phyloP scores from a whole-genome alignment of 768 basidiomycete genomes.

The Sarcodon aspratus region DNA sequence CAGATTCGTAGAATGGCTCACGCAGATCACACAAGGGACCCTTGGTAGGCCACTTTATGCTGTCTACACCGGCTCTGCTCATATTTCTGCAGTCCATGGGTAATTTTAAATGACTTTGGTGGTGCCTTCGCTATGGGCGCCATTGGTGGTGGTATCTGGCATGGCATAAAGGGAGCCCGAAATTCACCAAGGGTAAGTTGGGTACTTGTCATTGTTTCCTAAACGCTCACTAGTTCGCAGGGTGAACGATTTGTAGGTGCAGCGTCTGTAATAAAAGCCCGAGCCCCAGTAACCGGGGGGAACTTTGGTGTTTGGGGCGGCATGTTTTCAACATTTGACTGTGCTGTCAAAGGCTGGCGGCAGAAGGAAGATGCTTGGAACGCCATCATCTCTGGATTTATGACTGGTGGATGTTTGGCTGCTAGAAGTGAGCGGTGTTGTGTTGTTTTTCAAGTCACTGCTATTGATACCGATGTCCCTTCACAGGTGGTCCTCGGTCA shows the following conservation, averaged over 20 bases:
- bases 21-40: conserved; percentile 90
- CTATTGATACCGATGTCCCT: not conserved
- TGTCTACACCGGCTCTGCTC: not conserved
- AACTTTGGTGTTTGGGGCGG: conserved; percentile 97
- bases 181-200: conserved; percentile 83
- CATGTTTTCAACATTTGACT: conserved; percentile 98
- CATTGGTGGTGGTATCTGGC: conserved; percentile 96
- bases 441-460: not conserved
- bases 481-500: conserved; percentile 80
- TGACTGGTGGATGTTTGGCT: conserved; percentile 95
- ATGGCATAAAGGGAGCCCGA: conserved; percentile 94
- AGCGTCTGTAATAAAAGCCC: conserved; percentile 91
- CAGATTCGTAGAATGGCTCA: conserved; percentile 47
- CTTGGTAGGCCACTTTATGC: conserved; percentile 46
- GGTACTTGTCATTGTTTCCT: not conserved
- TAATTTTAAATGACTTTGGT: conserved; percentile 96
- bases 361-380: conserved; percentile 99
- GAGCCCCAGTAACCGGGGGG: conserved; percentile 95
- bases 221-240: conserved; percentile 23
- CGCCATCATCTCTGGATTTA: conserved; percentile 94
- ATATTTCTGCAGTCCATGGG: conserved; percentile 69
- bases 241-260: conserved; percentile 94
- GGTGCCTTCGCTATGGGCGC: conserved; percentile 98
- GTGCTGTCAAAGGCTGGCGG: conserved; percentile 91
- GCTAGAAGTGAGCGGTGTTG: conserved; percentile 64